These are phyloP conservation scores for Cymbopogon citratus DNA, from an alignment of 176 grass and related monocot genomes.

Conservation along the genomic window DNA sequence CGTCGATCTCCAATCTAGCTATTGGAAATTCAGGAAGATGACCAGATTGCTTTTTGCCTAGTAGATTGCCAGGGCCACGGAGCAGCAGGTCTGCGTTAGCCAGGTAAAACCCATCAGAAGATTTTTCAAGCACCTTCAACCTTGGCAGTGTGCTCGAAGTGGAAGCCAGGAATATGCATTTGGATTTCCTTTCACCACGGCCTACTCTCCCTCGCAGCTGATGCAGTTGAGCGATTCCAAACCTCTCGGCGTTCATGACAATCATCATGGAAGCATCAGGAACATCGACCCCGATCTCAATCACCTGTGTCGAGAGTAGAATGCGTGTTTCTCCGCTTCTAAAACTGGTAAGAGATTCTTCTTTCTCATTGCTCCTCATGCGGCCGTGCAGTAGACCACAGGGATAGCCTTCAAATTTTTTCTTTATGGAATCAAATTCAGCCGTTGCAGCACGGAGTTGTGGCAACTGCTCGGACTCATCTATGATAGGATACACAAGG, in stretches of 20 bases:
- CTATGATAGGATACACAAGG: conserved; percentile 86
- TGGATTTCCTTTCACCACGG: conserved; percentile 69
- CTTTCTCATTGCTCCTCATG: conserved; percentile 69
- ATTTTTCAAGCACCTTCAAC: conserved; percentile 73
- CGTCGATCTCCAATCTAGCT: conserved; percentile 92
- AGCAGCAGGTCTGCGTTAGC: conserved; percentile 74
- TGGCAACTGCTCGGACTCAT: conserved; percentile 80
- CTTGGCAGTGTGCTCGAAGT: conserved; percentile 44
- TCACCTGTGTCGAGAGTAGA: conserved; percentile 80
- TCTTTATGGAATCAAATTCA: conserved; percentile 56
- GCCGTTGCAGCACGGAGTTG: conserved; percentile 74
- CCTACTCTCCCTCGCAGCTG: conserved; percentile 88
- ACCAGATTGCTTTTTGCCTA: conserved; percentile 90
- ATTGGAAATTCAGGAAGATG: conserved; percentile 96
- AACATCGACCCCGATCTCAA: conserved; percentile 92
- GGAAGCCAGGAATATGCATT: conserved; percentile 70
- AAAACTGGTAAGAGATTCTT: conserved; percentile 66
- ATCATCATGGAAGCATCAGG: conserved; percentile 96
- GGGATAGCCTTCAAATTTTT: conserved; percentile 59
- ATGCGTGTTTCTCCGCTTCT: conserved; percentile 69
- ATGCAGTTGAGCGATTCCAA: conserved; percentile 90
- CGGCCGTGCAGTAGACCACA: conserved; percentile 88
- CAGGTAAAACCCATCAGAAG: conserved; percentile 82
- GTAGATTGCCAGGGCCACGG: conserved; percentile 84
- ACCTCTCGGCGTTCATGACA: conserved; percentile 87